Base-by-base conservation (phyloP, 139 green algal genomes). In the Dunaliella primolecta region DNA sequence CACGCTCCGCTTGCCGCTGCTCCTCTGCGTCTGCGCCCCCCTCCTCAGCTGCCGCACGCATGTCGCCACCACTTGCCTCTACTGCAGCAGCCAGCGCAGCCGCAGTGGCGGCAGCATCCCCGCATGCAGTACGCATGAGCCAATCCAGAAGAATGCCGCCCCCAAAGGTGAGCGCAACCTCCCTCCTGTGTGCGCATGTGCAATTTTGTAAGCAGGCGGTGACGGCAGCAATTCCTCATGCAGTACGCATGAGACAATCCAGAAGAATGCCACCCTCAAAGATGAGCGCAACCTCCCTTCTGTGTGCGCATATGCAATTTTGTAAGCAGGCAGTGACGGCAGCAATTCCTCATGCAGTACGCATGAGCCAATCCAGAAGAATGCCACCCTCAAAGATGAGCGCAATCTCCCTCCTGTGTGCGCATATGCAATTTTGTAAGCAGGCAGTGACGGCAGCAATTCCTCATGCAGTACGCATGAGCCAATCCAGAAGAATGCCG, bases 311-410 rank as follows among this genome's bases (percentile, higher is more conserved):
- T 64, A 15, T 15, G n/a, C n/a, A n/a, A n/a, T n/a, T n/a, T n/a
- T n/a, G n/a, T n/a, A n/a, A n/a, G n/a, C n/a, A n/a, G n/a, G 86
- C 81, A 72, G 88, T 86, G 0, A 72, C 31, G 0, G 75, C 79
- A 1, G 57, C 36, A 2, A 79, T 57, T 2, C 84, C 38, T 29
- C 81, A 84, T 0, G 87, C 87, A 35, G 83, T 77, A 25, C 37
- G 30, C 0, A 93, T 84, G n/a, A 93, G 85, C 78, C 89, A 92
- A 25, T 92, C 90, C 71, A 93, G 79, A 32, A 93, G 70, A 7
- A 55, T 70, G 55, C 84, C 80, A 36, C 88, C 86, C 32, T 89
- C 91, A 20, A 92, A 79, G 46, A 15, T 64, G 46, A 64, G 46
- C 7, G 46, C 46, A 7, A 64, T 15, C 7, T 64, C 46, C 15